Percentiles rank a stretch among this genome's conserved stretches.
Evolutionary conservation across 78 protist genomes (phyloP).

Genomic region (Planoprotostelium fungivorum): DNA sequence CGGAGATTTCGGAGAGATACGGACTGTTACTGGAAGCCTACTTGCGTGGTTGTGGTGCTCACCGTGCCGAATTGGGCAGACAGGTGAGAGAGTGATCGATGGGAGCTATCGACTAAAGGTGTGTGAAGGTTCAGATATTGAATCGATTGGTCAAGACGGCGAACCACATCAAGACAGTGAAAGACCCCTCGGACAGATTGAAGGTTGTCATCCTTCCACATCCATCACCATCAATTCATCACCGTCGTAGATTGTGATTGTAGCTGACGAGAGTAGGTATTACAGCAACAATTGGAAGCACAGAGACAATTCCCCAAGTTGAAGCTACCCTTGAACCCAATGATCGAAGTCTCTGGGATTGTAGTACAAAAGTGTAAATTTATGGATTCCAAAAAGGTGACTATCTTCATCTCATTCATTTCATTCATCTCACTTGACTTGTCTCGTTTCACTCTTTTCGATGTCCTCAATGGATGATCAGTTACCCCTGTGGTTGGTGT

Average conservation of each 20-base stretch:
- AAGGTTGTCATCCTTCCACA: constrained; percentile 18
- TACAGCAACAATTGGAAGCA: constrained; percentile 26
- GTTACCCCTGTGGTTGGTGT: constrained; percentile 50
- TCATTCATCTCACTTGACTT: background rate
- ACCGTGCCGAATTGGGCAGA: constrained; percentile 34
- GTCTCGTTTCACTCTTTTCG: background rate
- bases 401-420: background rate
- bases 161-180: background rate
- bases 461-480: constrained; percentile 5
- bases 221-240: constrained; percentile 10
- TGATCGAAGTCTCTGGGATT: constrained; percentile 57
- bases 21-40: constrained; percentile 87
- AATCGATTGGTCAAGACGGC: background rate
- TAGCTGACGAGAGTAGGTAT: constrained; percentile 19
- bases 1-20: constrained; percentile 76
- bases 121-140: background rate
- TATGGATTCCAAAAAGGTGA: constrained; percentile 87
- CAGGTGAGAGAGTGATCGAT: constrained; percentile 10
- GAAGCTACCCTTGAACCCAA: constrained; percentile 64
- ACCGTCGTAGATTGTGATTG: constrained; percentile 11
- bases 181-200: background rate
- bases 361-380: constrained; percentile 67
- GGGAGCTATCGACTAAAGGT: background rate
- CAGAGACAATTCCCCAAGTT: constrained; percentile 41
- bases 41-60: constrained; percentile 70